Evolutionary conservation across 208 protist genomes (phyloP).

Genomic region (Trypanosoma caninum): DNA sequence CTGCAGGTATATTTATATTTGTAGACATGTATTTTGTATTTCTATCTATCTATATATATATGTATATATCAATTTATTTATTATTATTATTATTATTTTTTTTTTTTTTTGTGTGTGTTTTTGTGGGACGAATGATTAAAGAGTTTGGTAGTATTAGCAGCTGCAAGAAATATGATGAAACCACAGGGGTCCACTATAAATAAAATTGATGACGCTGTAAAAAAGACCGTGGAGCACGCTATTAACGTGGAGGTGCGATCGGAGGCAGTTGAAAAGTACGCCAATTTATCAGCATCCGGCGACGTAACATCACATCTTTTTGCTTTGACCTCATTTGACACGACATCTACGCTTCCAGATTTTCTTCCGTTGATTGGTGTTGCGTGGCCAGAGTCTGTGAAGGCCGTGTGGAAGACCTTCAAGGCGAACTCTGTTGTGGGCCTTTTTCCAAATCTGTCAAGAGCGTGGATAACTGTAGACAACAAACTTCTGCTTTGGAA

Average conservation of each 20-base stretch:
- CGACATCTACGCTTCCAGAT: constrained; percentile 67
- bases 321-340: constrained; percentile 68
- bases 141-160: neutral
- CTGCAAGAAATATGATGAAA: constrained; percentile 16
- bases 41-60: neutral
- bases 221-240: constrained; percentile 53
- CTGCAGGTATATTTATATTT: too few species aligned
- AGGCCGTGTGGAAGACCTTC: constrained; percentile 62
- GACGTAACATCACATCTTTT: constrained; percentile 58
- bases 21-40: too few species aligned
- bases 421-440: constrained; percentile 67
- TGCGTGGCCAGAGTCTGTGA: constrained; percentile 69
- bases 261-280: constrained; percentile 28
- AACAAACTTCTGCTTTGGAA: constrained; percentile 85
- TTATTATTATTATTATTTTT: constrained; percentile 13
- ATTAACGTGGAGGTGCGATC: constrained; percentile 45
- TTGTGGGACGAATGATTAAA: neutral
- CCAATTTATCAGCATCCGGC: constrained; percentile 48
- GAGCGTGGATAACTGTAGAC: constrained; percentile 86
- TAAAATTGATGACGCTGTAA: constrained; percentile 26
- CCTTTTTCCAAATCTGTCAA: constrained; percentile 66
- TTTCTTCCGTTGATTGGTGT: constrained; percentile 70
- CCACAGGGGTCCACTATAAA: neutral
- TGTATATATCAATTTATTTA: constrained; percentile 1
- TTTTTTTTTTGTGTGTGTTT: constrained; percentile 2